A percentile compares a stretch with the other conserved stretches of the same genome.
These are phyloP conservation scores for Rhizopus sp. DNA, from an alignment of 371 early-diverging fungal species.

Conservation along the genomic window DNA sequence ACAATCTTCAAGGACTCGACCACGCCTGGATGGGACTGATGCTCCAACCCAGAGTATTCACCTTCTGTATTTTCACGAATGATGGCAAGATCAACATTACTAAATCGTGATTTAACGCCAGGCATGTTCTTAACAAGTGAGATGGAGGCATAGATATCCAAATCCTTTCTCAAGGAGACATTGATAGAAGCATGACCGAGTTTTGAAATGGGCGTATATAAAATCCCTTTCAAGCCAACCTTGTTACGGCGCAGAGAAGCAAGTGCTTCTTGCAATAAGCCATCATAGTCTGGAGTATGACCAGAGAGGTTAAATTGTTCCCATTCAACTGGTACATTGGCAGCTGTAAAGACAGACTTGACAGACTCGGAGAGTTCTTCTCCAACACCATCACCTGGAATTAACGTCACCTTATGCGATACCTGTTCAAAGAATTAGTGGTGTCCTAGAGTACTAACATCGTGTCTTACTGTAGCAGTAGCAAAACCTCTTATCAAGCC, in stretches of 20 bases:
- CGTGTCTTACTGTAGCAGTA: background rate
- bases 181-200: conserved; percentile 93
- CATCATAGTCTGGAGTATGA: conserved; percentile 72
- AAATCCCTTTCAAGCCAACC: conserved; percentile 95
- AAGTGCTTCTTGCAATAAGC: conserved; percentile 81
- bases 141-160: conserved; percentile 95
- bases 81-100: conserved; percentile 93
- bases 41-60: conserved; percentile 97
- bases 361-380: conserved; percentile 89
- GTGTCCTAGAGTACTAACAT: background rate
- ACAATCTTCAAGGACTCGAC: conserved; percentile 97
- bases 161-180: conserved; percentile 92
- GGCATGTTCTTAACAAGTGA: conserved; percentile 87
- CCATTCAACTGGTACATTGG: conserved; percentile 90
- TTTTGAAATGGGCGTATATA: conserved; percentile 89
- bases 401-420: conserved; percentile 73
- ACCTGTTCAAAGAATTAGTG: background rate
- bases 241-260: conserved; percentile 92
- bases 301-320: conserved; percentile 95
- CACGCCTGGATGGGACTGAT: conserved; percentile 94
- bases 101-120: conserved; percentile 80
- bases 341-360: conserved; percentile 91
- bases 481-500: background rate
- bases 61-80: conserved; percentile 99
- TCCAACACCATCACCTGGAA: conserved; percentile 98